phyloP scores from a whole-genome alignment of 1,284 basidiomycete genomes.

The Ustilago crameri region DNA sequence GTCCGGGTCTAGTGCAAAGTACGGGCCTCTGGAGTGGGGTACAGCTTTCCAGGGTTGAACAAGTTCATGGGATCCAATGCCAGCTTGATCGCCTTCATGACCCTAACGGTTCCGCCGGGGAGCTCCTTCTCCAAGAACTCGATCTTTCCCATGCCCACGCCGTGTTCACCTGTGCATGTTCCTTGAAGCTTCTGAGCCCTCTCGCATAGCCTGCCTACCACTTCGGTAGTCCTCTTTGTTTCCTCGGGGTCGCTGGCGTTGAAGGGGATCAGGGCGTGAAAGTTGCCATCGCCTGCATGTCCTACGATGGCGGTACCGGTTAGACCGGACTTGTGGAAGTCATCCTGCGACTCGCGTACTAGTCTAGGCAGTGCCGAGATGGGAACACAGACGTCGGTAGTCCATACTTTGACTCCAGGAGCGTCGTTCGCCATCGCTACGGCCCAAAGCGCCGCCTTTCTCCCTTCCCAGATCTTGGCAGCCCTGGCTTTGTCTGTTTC shows the following conservation, averaged over 20 bases:
- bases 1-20: constrained; percentile 5
- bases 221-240: constrained; percentile 67
- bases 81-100: constrained; percentile 57
- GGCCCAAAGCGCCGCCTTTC: constrained; percentile 84
- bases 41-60: constrained; percentile 61
- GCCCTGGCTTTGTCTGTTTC: constrained; percentile 78
- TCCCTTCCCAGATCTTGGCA: constrained; percentile 81
- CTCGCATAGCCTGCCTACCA: constrained; percentile 70
- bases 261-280: constrained; percentile 61
- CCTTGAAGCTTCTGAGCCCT: constrained; percentile 71
- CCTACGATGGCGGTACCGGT: constrained; percentile 75
- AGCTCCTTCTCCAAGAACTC: constrained; percentile 56
- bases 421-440: constrained; percentile 74
- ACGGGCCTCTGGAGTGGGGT: constrained; percentile 20
- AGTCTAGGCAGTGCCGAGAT: constrained; percentile 81
- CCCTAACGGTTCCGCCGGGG: constrained; percentile 47
- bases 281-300: constrained; percentile 84
- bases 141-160: constrained; percentile 58
- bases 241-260: constrained; percentile 40
- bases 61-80: constrained; percentile 56
- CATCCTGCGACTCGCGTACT: constrained; percentile 69
- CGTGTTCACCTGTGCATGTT: constrained; percentile 70
- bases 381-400: constrained; percentile 80
- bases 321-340: constrained; percentile 34
- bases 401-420: constrained; percentile 77